Conservation (phyloP, 129 eudicot genomes). For the Mikania micrantha region DNA sequence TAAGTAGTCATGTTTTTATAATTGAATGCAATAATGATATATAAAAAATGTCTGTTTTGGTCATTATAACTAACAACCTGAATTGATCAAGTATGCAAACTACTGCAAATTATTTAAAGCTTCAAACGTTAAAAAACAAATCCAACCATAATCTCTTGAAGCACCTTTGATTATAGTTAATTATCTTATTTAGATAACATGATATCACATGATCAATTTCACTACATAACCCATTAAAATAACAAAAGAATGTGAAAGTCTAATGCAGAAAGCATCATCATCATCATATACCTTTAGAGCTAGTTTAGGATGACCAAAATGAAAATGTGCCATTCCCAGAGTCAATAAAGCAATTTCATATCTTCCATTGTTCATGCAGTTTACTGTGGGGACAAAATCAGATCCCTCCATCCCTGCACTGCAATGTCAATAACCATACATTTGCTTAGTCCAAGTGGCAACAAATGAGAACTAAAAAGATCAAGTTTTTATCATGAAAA, state of each 20-base stretch:
- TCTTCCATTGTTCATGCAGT: constrained; percentile 61
- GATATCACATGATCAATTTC: neutral
- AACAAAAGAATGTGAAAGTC: neutral
- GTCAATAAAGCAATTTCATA: constrained; percentile 88
- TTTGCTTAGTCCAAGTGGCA: constrained; percentile 18
- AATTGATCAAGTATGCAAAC: neutral
- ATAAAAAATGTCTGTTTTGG: neutral
- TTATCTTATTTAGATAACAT: neutral
- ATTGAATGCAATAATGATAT: neutral
- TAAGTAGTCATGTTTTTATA: neutral
- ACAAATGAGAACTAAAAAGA: neutral
- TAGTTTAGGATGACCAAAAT: constrained; percentile 89
- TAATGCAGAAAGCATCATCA: neutral
- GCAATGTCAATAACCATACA: constrained; percentile 27
- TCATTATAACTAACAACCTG: neutral
- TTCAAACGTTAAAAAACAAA: neutral
- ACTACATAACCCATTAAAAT: neutral
- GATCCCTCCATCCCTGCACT: constrained; percentile 99
- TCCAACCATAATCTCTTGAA: neutral
- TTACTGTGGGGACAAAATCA: constrained; percentile 59
- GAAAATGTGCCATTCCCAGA: constrained; percentile 94
- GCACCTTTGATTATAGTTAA: neutral
- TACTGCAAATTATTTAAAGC: neutral
- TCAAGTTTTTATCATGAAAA: neutral
- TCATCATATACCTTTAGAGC: constrained; percentile 70